Evolutionary conservation across 768 basidiomycete species (phyloP).

Genomic region (Leucocoprinus birnbaumii): DNA sequence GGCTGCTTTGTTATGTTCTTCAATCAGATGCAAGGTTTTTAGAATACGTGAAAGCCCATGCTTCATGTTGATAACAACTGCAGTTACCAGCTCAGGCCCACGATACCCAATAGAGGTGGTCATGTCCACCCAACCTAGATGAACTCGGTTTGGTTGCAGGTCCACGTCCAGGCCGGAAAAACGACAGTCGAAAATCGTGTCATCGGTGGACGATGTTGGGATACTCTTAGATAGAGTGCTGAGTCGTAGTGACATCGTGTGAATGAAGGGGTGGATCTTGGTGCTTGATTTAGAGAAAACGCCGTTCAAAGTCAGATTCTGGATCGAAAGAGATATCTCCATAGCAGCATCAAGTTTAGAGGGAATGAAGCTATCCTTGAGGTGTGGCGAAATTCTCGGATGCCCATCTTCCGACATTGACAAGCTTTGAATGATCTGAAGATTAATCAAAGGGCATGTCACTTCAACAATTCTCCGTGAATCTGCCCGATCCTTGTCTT

Average conservation of each 20-base stretch:
- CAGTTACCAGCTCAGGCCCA: slow-evolving; percentile 38
- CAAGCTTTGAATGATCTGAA: slow-evolving; percentile 49
- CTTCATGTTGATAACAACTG: slow-evolving; percentile 28
- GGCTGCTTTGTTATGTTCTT: slow-evolving; percentile 23
- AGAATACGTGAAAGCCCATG: slow-evolving; percentile 22
- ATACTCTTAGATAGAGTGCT: slow-evolving; percentile 30
- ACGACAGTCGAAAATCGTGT: slow-evolving; percentile 24
- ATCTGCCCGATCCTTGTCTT: neutral
- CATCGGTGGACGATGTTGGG: slow-evolving; percentile 18
- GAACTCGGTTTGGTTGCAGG: slow-evolving; percentile 11
- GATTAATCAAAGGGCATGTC: slow-evolving; percentile 16
- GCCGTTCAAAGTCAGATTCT: neutral
- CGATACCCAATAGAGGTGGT: slow-evolving; percentile 32
- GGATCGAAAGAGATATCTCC: slow-evolving; percentile 1
- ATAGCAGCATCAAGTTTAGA: slow-evolving; percentile 26
- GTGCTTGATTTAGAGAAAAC: slow-evolving; percentile 2
- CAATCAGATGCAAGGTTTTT: slow-evolving; percentile 24
- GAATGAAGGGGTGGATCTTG: slow-evolving; percentile 20
- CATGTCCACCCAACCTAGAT: slow-evolving; percentile 15
- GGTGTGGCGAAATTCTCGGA: slow-evolving; percentile 21
- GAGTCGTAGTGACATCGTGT: slow-evolving; percentile 20
- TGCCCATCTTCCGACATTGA: slow-evolving; percentile 30
- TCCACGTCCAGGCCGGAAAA: slow-evolving; percentile 16
- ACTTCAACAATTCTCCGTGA: neutral
- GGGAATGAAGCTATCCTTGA: slow-evolving; percentile 16